Evolutionary conservation across 129 eudicot genomes (phyloP).

Genomic region (Pulicaria dysenterica): DNA sequence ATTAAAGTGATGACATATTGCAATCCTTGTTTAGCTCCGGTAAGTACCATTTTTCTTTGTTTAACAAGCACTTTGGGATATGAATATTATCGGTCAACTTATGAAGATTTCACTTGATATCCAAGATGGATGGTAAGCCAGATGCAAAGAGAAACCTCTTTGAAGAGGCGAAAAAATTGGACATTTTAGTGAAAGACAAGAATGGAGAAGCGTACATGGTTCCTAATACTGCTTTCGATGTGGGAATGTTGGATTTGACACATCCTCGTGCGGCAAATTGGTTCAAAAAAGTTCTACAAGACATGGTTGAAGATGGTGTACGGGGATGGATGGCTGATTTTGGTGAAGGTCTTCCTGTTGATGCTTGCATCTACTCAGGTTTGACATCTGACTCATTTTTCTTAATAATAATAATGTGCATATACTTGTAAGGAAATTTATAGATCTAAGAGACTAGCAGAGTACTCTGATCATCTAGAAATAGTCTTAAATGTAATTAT

Average conservation of each 20-base stretch:
- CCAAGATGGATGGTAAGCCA: conserved; percentile 70
- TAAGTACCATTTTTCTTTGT: conserved; percentile 29
- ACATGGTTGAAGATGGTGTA: conserved; percentile 97
- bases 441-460: conserved; percentile 6
- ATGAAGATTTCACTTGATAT: conserved; percentile 23
- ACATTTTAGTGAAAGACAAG: conserved; percentile 80
- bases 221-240: conserved; percentile 97
- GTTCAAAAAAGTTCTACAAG: conserved; percentile 83
- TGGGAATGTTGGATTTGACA: conserved; percentile 98
- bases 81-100: not conserved
- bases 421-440: not conserved
- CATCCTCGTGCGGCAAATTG: conserved; percentile 77
- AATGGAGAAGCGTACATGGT: conserved; percentile 90
- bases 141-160: conserved; percentile 62
- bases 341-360: conserved; percentile 97
- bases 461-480: not conserved
- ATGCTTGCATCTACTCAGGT: conserved; percentile 95
- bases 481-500: not conserved
- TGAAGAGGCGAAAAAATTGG: conserved; percentile 93
- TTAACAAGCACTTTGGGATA: conserved; percentile 4
- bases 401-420: conserved; percentile 8
- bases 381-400: conserved; percentile 8
- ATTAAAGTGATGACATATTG: conserved; percentile 96
- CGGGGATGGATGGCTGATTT: conserved; percentile 99
- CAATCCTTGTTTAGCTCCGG: conserved; percentile 98